Base-by-base conservation (phyloP, 176 grass and related monocot genomes). In the Secale cereale region DNA sequence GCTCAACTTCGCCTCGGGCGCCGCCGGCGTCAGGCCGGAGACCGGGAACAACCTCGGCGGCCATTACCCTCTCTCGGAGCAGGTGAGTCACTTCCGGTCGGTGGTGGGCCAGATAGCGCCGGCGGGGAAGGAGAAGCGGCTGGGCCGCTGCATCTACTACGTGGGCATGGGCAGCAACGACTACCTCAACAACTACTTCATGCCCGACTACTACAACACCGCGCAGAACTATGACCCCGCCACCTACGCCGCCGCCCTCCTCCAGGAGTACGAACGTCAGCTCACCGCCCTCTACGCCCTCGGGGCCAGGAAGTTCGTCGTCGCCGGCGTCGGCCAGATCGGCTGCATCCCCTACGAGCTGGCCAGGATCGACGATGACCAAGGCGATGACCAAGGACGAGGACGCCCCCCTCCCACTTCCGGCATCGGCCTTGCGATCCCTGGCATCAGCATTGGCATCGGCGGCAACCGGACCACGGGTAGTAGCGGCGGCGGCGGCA, bases 161-260 rank as follows among this genome's bases (percentile, higher is more conserved):
- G 74, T 95, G 19, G 93, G 91, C 29, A 95, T 98, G 91, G 95
- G 95, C 74, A 95, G 92, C 92, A 98, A 98, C 52, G 95, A 98
- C 79, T 98, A 98, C 78, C 90, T 98, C 83, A 98, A 98, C 85
- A 98, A 98, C 87, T 95, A 98, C 86, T 98, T 98, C 95, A 98
- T 98, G 95, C 91, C 95, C 0, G 45, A 72, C 82, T 81, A 83
- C 19, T 98, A 98, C 83, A 22, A 70, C 71, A 92, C 87, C 1
- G 90, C 89, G 43, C 65, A 59, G 26, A 25, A 70, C 27, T 98
- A 91, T 83, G 84, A 57, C 52, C 89, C 91, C 1, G 37, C 25
- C 6, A 54, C 86, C 71, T 98, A 86, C 73, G 79, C 96, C 15
- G 54, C 78, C 8, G 62, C 85, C n/a, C 91, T 98, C 69, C 91